Evolutionary conservation across 2,329 filamentous ascomycete species (phyloP).

Genomic region (Neodidymelliopsis sp.): DNA sequence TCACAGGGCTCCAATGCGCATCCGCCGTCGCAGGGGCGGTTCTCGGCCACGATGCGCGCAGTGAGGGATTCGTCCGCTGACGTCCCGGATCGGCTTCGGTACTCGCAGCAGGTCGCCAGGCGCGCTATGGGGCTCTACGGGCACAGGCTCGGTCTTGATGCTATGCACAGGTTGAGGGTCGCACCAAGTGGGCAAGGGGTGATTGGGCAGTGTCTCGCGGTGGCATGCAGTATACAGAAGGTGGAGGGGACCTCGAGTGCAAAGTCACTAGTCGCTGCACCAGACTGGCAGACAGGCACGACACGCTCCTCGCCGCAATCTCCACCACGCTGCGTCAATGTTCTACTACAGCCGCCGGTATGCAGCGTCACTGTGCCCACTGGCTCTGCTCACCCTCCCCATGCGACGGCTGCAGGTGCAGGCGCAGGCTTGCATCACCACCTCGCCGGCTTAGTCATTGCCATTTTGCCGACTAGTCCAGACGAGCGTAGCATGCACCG

Average conservation of each 20-base stretch:
- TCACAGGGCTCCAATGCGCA: constrained; percentile 25
- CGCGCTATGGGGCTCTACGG: neutral
- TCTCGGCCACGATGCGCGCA: constrained; percentile 25
- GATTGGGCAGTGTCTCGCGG: constrained; percentile 11
- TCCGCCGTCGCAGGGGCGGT: constrained; percentile 22
- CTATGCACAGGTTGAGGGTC: neutral
- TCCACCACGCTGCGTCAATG: neutral
- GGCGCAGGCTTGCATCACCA: neutral
- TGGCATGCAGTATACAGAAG: constrained; percentile 4
- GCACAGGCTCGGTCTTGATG: neutral
- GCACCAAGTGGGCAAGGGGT: neutral
- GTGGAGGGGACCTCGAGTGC: constrained; percentile 9
- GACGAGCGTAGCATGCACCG: neutral
- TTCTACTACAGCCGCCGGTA: neutral
- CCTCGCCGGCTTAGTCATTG: constrained; percentile 2
- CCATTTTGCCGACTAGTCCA: constrained; percentile 3
- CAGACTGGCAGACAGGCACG: neutral
- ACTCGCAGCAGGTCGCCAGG: constrained; percentile 11
- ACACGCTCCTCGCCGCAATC: constrained; percentile 1
- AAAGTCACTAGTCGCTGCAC: constrained; percentile 8
- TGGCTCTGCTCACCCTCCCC: neutral
- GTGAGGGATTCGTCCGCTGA: constrained; percentile 26
- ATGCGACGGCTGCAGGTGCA: neutral
- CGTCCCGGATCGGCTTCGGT: constrained; percentile 34
- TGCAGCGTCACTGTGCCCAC: neutral